Conservation (phyloP, 164 flowering plant species). For the Akebia trifoliata region DNA sequence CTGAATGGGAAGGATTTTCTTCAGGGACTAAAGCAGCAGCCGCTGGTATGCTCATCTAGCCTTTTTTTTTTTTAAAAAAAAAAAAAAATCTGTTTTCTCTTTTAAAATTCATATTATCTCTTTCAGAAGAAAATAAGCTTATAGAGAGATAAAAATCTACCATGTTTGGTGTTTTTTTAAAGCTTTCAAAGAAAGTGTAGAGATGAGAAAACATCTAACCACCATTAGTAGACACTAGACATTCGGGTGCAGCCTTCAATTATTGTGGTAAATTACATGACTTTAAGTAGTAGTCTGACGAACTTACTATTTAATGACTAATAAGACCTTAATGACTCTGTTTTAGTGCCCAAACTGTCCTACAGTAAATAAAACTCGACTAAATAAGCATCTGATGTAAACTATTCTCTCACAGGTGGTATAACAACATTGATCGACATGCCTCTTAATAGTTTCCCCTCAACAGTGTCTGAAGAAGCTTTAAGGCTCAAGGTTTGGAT, state of each 20-base stretch:
- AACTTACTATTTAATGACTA: too few species aligned
- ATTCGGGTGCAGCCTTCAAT: not conserved
- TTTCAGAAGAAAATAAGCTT: not conserved
- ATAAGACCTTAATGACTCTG: not conserved
- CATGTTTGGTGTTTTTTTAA: not conserved
- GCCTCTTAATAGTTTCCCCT: constrained; percentile 86
- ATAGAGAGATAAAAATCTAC: not conserved
- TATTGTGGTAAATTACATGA: not conserved
- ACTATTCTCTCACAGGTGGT: constrained; percentile 54
- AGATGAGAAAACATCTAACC: not conserved
- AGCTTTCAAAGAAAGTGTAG: not conserved
- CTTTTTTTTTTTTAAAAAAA: not conserved
- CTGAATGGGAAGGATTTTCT: constrained; percentile 98
- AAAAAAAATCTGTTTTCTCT: not conserved
- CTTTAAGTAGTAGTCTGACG: not conserved
- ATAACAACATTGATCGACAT: constrained; percentile 89
- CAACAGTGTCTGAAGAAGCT: constrained; percentile 80
- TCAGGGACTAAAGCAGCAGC: constrained; percentile 98
- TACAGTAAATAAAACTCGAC: not conserved
- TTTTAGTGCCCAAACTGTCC: not conserved
- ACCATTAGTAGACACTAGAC: not conserved
- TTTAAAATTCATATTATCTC: not conserved
- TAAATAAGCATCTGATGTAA: constrained; percentile 1
- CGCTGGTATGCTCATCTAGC: constrained; percentile 54
- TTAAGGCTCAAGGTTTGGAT: constrained; percentile 72